Base-by-base conservation (phyloP, 2,329 filamentous ascomycete genomes). In the Domatiomyces globalis region DNA sequence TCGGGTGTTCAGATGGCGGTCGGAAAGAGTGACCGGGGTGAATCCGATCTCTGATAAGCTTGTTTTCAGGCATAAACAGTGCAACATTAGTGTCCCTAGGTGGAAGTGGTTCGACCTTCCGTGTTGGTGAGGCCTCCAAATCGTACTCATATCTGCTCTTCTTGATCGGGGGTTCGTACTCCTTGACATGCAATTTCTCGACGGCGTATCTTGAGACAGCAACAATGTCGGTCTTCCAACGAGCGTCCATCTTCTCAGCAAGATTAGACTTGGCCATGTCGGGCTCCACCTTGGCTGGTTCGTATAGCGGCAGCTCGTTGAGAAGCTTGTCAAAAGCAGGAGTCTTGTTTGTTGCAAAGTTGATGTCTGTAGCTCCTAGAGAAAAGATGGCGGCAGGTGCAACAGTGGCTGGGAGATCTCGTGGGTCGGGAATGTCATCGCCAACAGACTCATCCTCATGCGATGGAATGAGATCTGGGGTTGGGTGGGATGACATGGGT, bases 11-110 rank as follows among this genome's bases (percentile, higher is more conserved):
- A 0, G 87, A 88, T 0, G 92, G 92, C 15, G 92, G 92, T 50
- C 89, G 78, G 72, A 98, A 96, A 56, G 90, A 86, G 66, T 95
- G 89, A 7, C 86, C 85, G 8, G 87, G 86, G 64, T 95, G 87
- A 4, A 98, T 78, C 15, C 92, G 79, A 63, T 96, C 90, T 52
- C 90, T 80, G 43, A 95, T 88, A 50, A 83, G 78, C 66, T 90
- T 94, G 71, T 94, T 90, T 54, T 94, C 86, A 0, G 87, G 81
- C 56, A 86, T 81, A 68, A 98, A 98, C 0, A 98, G 72, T 1
- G 90, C 89, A 52, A 95, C 87, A 54, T 86, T 79, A 1, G 75
- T 79, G 57, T 84, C 83, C 56, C 85, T 79, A 0, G 88, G 82
- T 1, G 78, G 75, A 7, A 89, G 64, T 43, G 78, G 74, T 43